Conservation (phyloP, 192 early-diverging fungal species). For the Coemansia sp. region DNA sequence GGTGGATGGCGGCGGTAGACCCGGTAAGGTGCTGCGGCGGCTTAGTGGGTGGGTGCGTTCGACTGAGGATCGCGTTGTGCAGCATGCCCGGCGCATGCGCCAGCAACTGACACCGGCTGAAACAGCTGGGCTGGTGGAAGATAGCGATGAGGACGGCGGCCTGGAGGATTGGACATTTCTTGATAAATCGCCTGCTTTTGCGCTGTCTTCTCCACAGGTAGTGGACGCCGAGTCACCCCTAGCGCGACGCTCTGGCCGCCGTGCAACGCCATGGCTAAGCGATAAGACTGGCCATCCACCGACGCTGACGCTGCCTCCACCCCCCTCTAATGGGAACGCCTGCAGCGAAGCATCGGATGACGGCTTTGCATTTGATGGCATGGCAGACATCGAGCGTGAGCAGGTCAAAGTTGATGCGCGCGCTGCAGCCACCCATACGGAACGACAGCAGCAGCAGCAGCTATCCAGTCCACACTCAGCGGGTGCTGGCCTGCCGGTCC, state of each 20-base stretch:
- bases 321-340: neutral
- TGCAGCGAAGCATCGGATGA: neutral
- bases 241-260: conserved; percentile 2
- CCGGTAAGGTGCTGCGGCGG: conserved; percentile 19
- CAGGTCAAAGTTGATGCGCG: conserved; percentile 24
- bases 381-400: conserved; percentile 41
- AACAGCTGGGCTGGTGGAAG: neutral
- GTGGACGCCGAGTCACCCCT: neutral
- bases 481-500: neutral
- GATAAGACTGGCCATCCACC: neutral
- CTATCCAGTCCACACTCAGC: neutral
- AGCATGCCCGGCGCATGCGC: conserved; percentile 19
- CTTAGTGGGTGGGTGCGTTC: conserved; percentile 43
- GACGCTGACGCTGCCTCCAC: conserved; percentile 1
- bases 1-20: conserved; percentile 8
- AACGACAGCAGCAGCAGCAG: conserved; percentile 5
- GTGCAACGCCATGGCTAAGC: neutral
- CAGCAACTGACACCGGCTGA: conserved; percentile 6
- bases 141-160: neutral
- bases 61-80: conserved; percentile 15
- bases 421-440: neutral
- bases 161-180: conserved; percentile 48
- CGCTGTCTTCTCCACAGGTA: neutral
- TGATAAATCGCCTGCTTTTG: conserved; percentile 17
- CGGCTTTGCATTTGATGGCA: conserved; percentile 34